Evolutionary conservation across 2,329 filamentous ascomycete species (phyloP).

Genomic region (Plenodomus lindquistii): DNA sequence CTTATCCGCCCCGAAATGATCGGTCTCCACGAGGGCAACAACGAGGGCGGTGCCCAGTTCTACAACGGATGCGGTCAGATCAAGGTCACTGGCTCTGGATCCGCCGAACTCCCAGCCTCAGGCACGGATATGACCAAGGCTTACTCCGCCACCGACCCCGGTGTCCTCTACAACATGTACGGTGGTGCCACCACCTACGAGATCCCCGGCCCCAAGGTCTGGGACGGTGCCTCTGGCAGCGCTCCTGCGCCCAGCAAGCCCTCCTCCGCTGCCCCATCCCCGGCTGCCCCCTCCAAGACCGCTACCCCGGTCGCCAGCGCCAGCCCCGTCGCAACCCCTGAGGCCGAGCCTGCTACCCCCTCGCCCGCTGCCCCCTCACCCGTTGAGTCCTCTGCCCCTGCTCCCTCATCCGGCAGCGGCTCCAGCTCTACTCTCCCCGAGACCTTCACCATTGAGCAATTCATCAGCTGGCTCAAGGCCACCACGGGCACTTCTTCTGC

Average conservation of each 20-base stretch:
- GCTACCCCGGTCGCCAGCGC: constrained; percentile 12
- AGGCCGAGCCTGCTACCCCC: constrained; percentile 5
- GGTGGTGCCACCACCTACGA: constrained; percentile 35
- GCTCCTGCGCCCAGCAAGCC: constrained; percentile 16
- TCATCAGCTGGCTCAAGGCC: constrained; percentile 35
- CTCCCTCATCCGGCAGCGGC: constrained; percentile 14
- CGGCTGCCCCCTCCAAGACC: constrained; percentile 5
- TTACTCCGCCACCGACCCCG: constrained; percentile 46
- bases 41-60: constrained; percentile 45
- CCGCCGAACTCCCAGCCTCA: constrained; percentile 29
- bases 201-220: constrained; percentile 47
- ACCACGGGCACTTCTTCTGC: constrained; percentile 23
- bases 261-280: constrained; percentile 9
- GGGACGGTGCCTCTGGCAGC: constrained; percentile 27
- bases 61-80: constrained; percentile 51
- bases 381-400: constrained; percentile 4
- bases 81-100: constrained; percentile 39
- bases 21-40: constrained; percentile 46
- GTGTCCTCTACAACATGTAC: constrained; percentile 50
- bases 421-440: constrained; percentile 28
- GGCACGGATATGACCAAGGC: constrained; percentile 52
- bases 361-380: constrained; percentile 8
- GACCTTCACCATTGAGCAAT: constrained; percentile 34
- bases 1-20: constrained; percentile 50
- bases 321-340: constrained; percentile 3